Evolutionary conservation across 2,329 filamentous ascomycete species (phyloP).

Genomic region (Alternaria atra): DNA sequence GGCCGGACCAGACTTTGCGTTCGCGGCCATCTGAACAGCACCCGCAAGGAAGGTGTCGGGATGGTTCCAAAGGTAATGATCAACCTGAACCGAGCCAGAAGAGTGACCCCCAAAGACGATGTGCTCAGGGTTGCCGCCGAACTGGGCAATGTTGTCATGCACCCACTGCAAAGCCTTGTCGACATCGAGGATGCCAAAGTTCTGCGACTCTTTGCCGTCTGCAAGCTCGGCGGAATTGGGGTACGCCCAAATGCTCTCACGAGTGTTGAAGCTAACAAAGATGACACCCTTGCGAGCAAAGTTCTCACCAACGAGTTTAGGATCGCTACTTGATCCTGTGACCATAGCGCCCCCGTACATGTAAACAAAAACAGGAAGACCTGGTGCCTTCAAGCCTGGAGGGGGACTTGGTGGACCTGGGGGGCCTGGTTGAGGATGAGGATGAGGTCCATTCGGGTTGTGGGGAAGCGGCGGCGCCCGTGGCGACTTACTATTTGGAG

Average conservation of each 20-base stretch:
- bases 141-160: constrained; percentile 47
- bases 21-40: constrained; percentile 37
- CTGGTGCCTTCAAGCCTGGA: constrained; percentile 6
- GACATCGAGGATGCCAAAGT: constrained; percentile 51
- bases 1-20: constrained; percentile 36
- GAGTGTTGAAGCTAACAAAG: constrained; percentile 39
- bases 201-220: constrained; percentile 25
- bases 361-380: constrained; percentile 51
- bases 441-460: constrained; percentile 9
- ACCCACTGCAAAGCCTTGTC: constrained; percentile 51
- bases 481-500: neutral
- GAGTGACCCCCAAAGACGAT: constrained; percentile 55
- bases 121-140: constrained; percentile 54
- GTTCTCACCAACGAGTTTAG: constrained; percentile 54
- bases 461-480: constrained; percentile 6
- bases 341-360: constrained; percentile 58
- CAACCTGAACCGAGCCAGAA: constrained; percentile 37
- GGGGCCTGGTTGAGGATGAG: constrained; percentile 2
- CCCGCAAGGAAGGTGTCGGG: constrained; percentile 31
- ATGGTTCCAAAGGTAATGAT: constrained; percentile 39
- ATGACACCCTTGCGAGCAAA: constrained; percentile 37
- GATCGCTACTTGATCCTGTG: constrained; percentile 53
- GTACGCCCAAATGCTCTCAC: constrained; percentile 52
- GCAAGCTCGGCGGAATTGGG: constrained; percentile 52
- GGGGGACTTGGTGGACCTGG: neutral